Evolutionary conservation across 139 green algal genomes (phyloP), one percentile per base, ranked within the genome.

Genomic region (Trebouxia sp.): DNA sequence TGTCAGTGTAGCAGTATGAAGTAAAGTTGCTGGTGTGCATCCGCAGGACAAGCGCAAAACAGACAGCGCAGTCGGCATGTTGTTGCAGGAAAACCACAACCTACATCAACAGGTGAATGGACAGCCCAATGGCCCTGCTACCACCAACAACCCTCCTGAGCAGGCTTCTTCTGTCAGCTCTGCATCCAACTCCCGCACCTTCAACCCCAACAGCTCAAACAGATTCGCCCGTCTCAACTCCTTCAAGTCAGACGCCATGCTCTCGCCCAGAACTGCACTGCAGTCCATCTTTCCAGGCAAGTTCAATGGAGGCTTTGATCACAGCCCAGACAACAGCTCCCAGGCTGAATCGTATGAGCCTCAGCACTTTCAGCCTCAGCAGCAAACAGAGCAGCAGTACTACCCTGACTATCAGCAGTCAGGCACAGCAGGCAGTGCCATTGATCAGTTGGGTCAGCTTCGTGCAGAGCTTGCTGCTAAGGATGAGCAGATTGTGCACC

Each of bases 401-500:
- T 45, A 28, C 32, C 26, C 11, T 45, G 32, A 72, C 0, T 72
- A 72, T 26, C 37, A 35, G 6, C 62, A 72, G 15, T 42, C 62
- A 28, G 62, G 62, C 35, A 28, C 62, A 26, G n/a, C 62, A 72
- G 62, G 62, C 62, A 72, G 62, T 45, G 62, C 62, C 28, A 72
- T 72, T 42, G 20, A 45, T 43, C 62, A 72, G 62, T 15, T 72
- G 32, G 62, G 32, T 8, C 62, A 72, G 62, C 62, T 72, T 8
- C 26, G 62, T 12, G 14, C 32, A 41, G 62, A 72, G 62, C 32
- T 72, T 20, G 62, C 62, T 26, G 15, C 32, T 14, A 72, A 72
- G 14, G 62, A 72, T 45, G 62, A 72, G 62, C 62, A 72, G 62
- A 72, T 72, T 72, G 62, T 72, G 32, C 62, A 72, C n/a, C 35